Percentiles rank a stretch among this genome's conserved stretches.
These are phyloP conservation scores for Articulospora tetracladia DNA, from an alignment of 495 filamentous ascomycete species.

Conservation along the genomic window DNA sequence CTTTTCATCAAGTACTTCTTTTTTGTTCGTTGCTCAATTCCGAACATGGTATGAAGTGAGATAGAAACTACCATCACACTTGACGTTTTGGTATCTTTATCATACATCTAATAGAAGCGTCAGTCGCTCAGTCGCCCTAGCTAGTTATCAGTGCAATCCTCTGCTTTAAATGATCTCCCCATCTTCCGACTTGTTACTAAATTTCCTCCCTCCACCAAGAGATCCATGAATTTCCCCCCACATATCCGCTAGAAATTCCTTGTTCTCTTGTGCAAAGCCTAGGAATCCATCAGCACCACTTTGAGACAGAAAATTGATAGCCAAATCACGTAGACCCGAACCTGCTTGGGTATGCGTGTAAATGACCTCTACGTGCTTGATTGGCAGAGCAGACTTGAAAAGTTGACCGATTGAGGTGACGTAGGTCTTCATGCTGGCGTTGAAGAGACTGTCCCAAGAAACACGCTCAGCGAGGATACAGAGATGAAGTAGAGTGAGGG, in stretches of 20 bases:
- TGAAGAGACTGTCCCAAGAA: constrained; percentile 17
- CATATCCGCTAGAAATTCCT: constrained; percentile 3
- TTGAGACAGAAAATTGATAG: not conserved
- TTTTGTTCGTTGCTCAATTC: too few relatives aligned
- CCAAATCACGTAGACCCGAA: constrained; percentile 4
- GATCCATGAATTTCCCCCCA: not conserved
- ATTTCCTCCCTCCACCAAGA: too few relatives aligned
- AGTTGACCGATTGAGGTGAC: not conserved
- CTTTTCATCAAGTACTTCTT: too few relatives aligned
- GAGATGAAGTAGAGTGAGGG: constrained; percentile 4
- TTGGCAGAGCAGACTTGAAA: too few relatives aligned
- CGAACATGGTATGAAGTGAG: too few relatives aligned
- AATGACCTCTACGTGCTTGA: constrained; percentile 8
- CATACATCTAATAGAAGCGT: too few relatives aligned
- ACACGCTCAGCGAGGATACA: constrained; percentile 19
- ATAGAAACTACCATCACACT: too few relatives aligned
- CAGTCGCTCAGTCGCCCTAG: too few relatives aligned
- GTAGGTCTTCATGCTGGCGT: constrained; percentile 16
- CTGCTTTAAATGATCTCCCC: too few relatives aligned
- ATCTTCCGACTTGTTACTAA: too few relatives aligned
- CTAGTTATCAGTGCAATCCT: too few relatives aligned
- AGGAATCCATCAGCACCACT: not conserved
- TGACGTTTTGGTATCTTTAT: too few relatives aligned
- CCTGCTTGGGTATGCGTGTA: constrained; percentile 3
- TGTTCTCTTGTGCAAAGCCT: not conserved